Evolutionary conservation across 208 protist species (phyloP), one percentile per base, ranked within the genome.

Genomic region (Trypanosoma vivax): DNA sequence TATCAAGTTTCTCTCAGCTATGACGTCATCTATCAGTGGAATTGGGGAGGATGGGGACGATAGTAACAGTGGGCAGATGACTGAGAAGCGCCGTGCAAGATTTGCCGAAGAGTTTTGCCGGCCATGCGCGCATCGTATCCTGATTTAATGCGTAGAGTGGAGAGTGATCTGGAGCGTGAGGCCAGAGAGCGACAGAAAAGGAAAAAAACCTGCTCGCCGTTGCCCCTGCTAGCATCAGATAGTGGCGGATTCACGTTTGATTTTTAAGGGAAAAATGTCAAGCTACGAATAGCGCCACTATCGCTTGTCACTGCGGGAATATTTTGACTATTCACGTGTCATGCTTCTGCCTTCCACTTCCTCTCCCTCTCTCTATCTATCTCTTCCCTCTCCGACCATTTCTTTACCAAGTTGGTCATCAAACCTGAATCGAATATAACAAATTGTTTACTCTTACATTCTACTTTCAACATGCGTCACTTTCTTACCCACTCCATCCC

Each of bases 1-100:
- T 31, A 57, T 91, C 46, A 83, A 89, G 64, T 95, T 95, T 50
- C 62, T 95, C 30, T 69, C 76, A 28, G 60, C 62, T 16, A 90
- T 89, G 83, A 89, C 83, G 50, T 52, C 54, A 11, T 90, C 73
- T 35, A 91, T 95, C 50, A 88, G 78, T 51, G 88, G 88, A 18
- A 87, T 95, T 60, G 68, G 86, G 54, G 84, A 95, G 56, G 86
- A 90, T 69, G 65, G 57, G n/a, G 81, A 86, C 19, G 60, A 60
- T 23, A 24, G 39, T 19, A 60, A 59, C 45, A 71, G 58, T 11
- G 70, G 58, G 29, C 73, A 74, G 52, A 66, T 70, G 27, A 79
- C 69, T 14, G 55, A 53, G 33, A 45, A 50, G 18, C 72, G 83
- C 18, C 72, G 75, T 42, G 42, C 53, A 9, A 63, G 63, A 10